Conservation (phyloP, 2,329 filamentous ascomycete species). For the Camptophora hylomeconis region DNA sequence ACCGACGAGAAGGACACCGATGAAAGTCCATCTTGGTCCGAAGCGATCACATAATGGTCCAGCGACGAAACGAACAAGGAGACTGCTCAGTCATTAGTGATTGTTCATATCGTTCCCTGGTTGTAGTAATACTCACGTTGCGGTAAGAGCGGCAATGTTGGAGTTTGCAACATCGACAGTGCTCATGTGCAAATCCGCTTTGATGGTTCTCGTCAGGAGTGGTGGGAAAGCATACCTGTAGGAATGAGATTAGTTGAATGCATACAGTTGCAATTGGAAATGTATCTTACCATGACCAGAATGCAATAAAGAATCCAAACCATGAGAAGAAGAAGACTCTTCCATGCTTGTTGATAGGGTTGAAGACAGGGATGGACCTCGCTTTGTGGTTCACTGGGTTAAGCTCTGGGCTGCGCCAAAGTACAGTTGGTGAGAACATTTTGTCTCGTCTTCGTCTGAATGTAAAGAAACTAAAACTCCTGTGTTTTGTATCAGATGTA, state of each 20-base stretch:
- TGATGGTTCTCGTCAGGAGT: conserved; percentile 57
- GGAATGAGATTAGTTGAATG: no score
- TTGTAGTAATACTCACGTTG: no score
- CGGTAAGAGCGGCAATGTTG: conserved; percentile 70
- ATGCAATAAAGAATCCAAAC: conserved; percentile 74
- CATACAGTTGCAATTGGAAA: no score
- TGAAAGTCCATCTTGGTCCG: conserved; percentile 69
- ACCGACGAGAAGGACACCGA: conserved; percentile 59
- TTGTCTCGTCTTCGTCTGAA: background rate
- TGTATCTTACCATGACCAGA: conserved; percentile 78
- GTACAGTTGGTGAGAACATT: conserved; percentile 4
- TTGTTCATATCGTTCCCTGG: no score
- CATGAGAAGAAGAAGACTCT: conserved; percentile 84
- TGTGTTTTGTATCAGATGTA: no score
- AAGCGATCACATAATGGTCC: conserved; percentile 75
- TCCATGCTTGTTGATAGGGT: conserved; percentile 66
- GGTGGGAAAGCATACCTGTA: conserved; percentile 8
- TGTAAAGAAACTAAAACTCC: no score
- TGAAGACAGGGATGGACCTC: conserved; percentile 64
- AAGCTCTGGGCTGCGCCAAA: conserved; percentile 50
- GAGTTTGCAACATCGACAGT: conserved; percentile 68
- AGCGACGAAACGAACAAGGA: conserved; percentile 63
- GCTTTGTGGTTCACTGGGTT: conserved; percentile 80
- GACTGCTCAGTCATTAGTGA: no score
- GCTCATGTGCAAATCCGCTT: conserved; percentile 60